A percentile compares a stretch with the other conserved stretches of the same genome.
Conservation (phyloP, 2,329 filamentous ascomycete species). For the Calycina marina region DNA sequence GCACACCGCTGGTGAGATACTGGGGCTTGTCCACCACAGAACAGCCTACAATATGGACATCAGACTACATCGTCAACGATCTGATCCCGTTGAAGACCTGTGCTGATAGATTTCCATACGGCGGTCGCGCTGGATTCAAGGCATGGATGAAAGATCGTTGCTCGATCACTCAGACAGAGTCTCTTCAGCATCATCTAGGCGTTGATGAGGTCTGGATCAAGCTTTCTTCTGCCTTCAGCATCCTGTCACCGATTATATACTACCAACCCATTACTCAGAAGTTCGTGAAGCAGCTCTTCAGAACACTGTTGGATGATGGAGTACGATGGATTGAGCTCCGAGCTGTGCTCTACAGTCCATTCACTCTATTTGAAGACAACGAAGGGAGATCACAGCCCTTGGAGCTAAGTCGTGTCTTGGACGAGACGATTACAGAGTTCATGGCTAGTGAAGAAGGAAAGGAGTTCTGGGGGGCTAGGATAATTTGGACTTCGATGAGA, state of each 20-base stretch:
- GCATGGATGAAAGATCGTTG: conserved; percentile 60
- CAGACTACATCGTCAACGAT: neutral
- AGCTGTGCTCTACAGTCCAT: conserved; percentile 44
- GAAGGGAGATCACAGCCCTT: conserved; percentile 28
- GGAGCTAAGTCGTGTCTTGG: conserved; percentile 56
- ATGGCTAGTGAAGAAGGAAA: conserved; percentile 54
- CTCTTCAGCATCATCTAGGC: conserved; percentile 63
- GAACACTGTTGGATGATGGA: conserved; percentile 57
- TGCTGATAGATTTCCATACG: conserved; percentile 49
- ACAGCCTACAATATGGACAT: conserved; percentile 33
- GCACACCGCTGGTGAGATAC: neutral
- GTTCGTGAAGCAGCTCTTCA: conserved; percentile 56
- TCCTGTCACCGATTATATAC: conserved; percentile 58
- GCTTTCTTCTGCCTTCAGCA: conserved; percentile 56
- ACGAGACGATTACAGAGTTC: conserved; percentile 68
- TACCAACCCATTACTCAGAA: conserved; percentile 80
- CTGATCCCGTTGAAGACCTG: conserved; percentile 36
- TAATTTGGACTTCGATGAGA: conserved; percentile 76
- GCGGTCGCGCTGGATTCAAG: conserved; percentile 54
- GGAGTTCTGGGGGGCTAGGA: conserved; percentile 68
- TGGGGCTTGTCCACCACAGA: neutral
- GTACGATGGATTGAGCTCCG: conserved; percentile 72
- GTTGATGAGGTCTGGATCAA: conserved; percentile 74
- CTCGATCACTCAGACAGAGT: conserved; percentile 54
- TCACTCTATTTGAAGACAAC: conserved; percentile 42